Evolutionary conservation across 768 basidiomycete genomes (phyloP).

Genomic region (Serpula lacrymans): DNA sequence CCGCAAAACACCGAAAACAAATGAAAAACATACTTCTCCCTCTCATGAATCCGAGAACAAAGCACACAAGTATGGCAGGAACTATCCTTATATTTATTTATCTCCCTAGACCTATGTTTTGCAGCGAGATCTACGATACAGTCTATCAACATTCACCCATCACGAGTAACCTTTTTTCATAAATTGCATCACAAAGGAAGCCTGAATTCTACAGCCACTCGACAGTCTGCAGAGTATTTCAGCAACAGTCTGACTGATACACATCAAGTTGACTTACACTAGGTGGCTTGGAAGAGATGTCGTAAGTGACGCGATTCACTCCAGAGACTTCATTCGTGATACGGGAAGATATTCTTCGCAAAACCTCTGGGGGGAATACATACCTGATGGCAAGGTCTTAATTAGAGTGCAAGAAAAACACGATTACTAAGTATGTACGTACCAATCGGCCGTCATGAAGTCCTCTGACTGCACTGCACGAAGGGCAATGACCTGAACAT

Average conservation of each 20-base stretch:
- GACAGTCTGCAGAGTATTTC: conserved; percentile 31
- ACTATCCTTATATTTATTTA: too few relatives aligned
- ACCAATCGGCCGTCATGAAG: conserved; percentile 99
- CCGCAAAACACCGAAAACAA: too few relatives aligned
- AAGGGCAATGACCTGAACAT: conserved; percentile 76
- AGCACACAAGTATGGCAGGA: too few relatives aligned
- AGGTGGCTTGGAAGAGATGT: conserved; percentile 96
- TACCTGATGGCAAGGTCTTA: conserved; percentile 57
- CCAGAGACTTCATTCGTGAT: conserved; percentile 98
- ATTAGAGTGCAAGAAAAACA: conserved; percentile 9
- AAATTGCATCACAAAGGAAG: not conserved
- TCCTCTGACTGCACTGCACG: conserved; percentile 97
- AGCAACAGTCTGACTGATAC: conserved; percentile 1
- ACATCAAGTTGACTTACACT: conserved; percentile 48
- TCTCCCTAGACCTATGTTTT: too few relatives aligned
- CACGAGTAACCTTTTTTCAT: too few relatives aligned
- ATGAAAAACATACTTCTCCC: too few relatives aligned
- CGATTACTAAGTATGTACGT: conserved; percentile 16
- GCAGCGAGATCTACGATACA: too few relatives aligned
- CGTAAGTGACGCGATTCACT: conserved; percentile 94
- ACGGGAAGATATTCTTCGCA: conserved; percentile 89
- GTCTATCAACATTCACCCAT: too few relatives aligned
- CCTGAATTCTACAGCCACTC: conserved; percentile 37
- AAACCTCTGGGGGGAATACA: conserved; percentile 88
- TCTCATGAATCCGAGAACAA: too few relatives aligned